These are phyloP conservation scores for Ormosia emarginata DNA, from an alignment of 306 rosid species.

Conservation along the genomic window DNA sequence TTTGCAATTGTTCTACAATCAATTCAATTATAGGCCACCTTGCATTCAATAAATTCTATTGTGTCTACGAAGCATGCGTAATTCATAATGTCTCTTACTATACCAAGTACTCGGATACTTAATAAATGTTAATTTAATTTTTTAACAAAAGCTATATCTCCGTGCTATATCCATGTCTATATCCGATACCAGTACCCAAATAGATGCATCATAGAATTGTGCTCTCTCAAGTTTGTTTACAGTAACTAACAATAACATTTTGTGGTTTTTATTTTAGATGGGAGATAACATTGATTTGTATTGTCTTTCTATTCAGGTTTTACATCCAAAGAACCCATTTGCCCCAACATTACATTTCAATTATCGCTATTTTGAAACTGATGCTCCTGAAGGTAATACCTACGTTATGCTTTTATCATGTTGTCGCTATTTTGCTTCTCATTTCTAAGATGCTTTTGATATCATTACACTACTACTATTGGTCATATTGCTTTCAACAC, in stretches of 20 bases:
- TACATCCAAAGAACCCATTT: constrained; percentile 95
- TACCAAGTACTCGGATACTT: too few species aligned
- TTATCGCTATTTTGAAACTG: constrained; percentile 95
- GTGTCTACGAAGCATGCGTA: too few species aligned
- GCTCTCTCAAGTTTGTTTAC: too few species aligned
- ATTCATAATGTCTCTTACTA: too few species aligned
- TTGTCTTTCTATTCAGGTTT: constrained; percentile 55
- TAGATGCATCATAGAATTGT: too few species aligned
- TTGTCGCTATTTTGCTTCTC: background rate
- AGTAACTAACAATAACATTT: too few species aligned
- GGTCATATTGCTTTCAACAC: background rate
- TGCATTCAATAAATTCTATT: background rate
- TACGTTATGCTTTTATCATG: background rate
- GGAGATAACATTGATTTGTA: background rate
- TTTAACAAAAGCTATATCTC: too few species aligned
- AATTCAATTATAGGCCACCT: background rate
- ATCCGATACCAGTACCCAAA: too few species aligned
- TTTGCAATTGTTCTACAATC: too few species aligned
- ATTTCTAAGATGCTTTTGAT: background rate
- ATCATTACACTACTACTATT: background rate
- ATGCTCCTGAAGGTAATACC: constrained; percentile 69
- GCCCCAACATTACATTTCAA: constrained; percentile 97
- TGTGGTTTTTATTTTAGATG: background rate
- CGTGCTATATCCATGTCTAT: too few species aligned
- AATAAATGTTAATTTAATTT: too few species aligned